These are phyloP conservation scores for Monosporascus ibericus DNA, from an alignment of 2,329 filamentous ascomycete species.

Conservation along the genomic window DNA sequence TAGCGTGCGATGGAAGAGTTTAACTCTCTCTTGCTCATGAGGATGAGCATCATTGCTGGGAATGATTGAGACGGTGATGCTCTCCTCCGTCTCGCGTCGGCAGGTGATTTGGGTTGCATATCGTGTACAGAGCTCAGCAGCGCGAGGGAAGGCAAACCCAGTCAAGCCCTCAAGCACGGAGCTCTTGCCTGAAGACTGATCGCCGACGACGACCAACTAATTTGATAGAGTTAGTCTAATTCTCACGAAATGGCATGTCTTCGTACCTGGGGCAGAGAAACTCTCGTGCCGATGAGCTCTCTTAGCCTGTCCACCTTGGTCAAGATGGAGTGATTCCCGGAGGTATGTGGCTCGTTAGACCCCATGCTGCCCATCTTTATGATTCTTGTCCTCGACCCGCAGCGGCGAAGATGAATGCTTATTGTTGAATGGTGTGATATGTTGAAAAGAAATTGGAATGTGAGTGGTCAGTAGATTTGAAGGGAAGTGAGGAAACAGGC, in stretches of 20 bases:
- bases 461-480: too few species aligned
- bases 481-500: too few species aligned
- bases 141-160: conserved; percentile 41
- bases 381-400: background rate
- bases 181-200: conserved; percentile 81
- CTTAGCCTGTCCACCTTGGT: conserved; percentile 36
- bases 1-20: conserved; percentile 22
- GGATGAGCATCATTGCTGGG: conserved; percentile 18
- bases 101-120: conserved; percentile 43
- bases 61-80: conserved; percentile 37
- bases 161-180: conserved; percentile 68
- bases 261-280: conserved; percentile 25
- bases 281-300: conserved; percentile 31
- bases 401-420: too few species aligned
- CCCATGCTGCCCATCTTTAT: conserved; percentile 7
- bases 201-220: conserved; percentile 71
- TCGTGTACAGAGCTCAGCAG: conserved; percentile 39
- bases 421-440: too few species aligned
- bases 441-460: too few species aligned
- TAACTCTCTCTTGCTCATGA: conserved; percentile 15
- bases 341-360: background rate
- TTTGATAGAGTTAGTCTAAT: conserved; percentile 33
- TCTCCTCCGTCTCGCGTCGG: conserved; percentile 28
- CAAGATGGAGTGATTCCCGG: conserved; percentile 19
- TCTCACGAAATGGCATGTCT: conserved; percentile 11